Evolutionary conservation across 225 moss, liverwort and hornwort genomes (phyloP), one percentile per base, ranked within the genome.

Genomic region (Antitrichia curtipendula): DNA sequence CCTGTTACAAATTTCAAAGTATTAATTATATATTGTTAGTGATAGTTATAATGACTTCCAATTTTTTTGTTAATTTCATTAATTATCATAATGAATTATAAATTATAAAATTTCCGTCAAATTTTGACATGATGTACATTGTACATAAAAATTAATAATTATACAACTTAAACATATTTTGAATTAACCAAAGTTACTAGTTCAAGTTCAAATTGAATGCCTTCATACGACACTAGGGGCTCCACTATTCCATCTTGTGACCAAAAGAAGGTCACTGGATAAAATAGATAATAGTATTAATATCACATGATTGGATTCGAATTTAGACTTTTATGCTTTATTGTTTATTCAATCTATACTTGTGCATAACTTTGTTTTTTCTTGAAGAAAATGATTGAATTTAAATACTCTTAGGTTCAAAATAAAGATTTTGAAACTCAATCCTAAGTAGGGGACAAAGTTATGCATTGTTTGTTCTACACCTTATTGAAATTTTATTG

Each of bases 161-260:
- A n/a, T n/a, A n/a, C n/a, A n/a, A n/a, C n/a, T n/a, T n/a, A n/a
- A n/a, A n/a, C n/a, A 21, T 32, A 50, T 21, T 32, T 8, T 50
- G 0, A 34, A 22, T 21, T 13, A 5, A 32, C 50, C 13, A 75
- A 50, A 19, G 5, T 13, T 13, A 32, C 34, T 0, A 3, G 0
- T 8, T 6, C 7, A 73, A 31, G 13, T 18, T 70, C 15, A 41
- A 49, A 6, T 19, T 19, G 31, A 32, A 49, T 2, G 12, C 2
- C 49, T 32, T 49, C 1, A 0, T 12, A 31, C 5, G 20, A 0
- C 20, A 7, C 20, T 74, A 1, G 8, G 20, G 7, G 12, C 7
- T 49, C 2, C 20, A 20, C 2, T 29, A 10, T 17, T 72, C 18
- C 29, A 72, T 10, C 18, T 49, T 20, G 1, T 4, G 4, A 49